Base-by-base conservation (phyloP, 2,329 filamentous ascomycete species). In the Phaeosphaeriaceae sp. region DNA sequence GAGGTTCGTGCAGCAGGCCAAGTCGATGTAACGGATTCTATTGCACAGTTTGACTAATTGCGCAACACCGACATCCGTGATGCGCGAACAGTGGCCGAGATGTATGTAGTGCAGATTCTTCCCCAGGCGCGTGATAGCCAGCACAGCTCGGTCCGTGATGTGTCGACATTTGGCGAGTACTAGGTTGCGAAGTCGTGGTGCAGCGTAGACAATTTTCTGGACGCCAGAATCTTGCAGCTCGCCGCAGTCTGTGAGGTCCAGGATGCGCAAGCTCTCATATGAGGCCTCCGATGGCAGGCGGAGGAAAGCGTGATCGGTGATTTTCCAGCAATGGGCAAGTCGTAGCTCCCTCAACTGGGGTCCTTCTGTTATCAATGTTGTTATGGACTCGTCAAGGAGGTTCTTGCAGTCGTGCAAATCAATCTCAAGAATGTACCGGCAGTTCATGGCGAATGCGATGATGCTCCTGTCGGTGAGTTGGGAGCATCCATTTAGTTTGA, bases 31-130 rank as follows among this genome's bases (percentile, higher is more conserved):
- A 46, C 94, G 85, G 60, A 99, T 97, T 18, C 94, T 86, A 66
- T 93, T 97, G 79, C 94, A 99, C 44, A 80, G 81, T 60, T 88
- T 87, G 32, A 97, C 91, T 26, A 99, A 81, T 46, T 86, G 87
- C 63, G 89, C 89, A 15, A 99, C 91, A 1, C 91, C 92, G 29
- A 86, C 82, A 67, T 99, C 94, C 0, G 93, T 97, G 67, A 99
- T 92, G 38, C 92, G 86, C 21, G 85, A 85, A 73, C 94, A 99
- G 72, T 99, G 94, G 8, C 94, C 94, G 2, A 99, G 81, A 68
- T 99, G 94, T 43, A 99, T 87, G 71, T 96, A 97, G 73, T 99
- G 94, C 46, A 99, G 78, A 64, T 97, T 99, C 79, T 97, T 97
- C 54, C 92, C 92, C 3, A 99, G 82, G 63, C 85, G 87, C 48